Base-by-base conservation (phyloP, 306 rosid species). In the Mimosa pudica region DNA sequence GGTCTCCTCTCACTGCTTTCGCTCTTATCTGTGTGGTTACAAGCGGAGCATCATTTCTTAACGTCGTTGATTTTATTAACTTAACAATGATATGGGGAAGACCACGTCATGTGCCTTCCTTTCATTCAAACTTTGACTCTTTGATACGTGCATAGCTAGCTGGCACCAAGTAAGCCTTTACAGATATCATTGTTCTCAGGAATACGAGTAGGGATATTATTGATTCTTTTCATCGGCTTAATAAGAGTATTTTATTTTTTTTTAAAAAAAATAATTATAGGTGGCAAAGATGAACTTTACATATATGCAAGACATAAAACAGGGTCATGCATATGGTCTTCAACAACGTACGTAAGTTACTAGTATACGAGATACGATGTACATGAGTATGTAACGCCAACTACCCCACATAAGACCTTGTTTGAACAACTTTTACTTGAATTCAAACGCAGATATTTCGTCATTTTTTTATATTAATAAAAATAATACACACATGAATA, bases 101-200 rank as follows among this genome's bases (percentile, higher is more conserved):
- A 52, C 68, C 52, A 46, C 63, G 81, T 68, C 67, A 68, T 81
- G 87, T 83, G 85, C 79, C 76, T 64, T 12, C n/a, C 68, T 62
- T 32, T 62, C 68, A 32, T 62, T 62, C 42, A 64, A 64, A 64
- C 45, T 12, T 36, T 35, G 70, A 35, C 41, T 1, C 44, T 30
- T 7, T 33, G 18, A 62, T 12, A 63, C 42, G 11, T 33, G 18
- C 63, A 33, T 57, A 7, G 9, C 70, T 35, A 64, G 20, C 11
- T 64, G 46, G 70, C 46, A 13, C 36, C n/a, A 5, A 60, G 36
- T 9, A 48, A 35, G 11, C 46, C 70, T 35, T 64, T 64, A 7
- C 17, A 35, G 46, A 33, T 0, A 64, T 64, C 18, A 35, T 64
- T 35, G n/a, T 62, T 62, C 38, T 32, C 17, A 62, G 41, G 41